Conservation (phyloP, 495 filamentous ascomycete species). For the Neurospora sublineolata region DNA sequence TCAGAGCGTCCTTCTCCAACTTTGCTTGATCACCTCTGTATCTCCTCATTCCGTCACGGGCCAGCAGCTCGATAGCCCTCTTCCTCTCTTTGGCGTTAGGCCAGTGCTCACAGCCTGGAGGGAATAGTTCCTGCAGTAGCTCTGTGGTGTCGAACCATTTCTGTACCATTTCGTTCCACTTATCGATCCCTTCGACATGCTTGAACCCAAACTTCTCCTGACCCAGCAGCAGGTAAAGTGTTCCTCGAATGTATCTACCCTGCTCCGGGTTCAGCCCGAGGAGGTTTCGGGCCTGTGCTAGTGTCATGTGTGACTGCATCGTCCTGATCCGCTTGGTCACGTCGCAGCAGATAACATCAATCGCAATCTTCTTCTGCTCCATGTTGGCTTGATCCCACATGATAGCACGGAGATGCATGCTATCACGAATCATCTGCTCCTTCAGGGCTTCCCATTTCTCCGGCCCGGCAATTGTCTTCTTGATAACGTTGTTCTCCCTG, state of each 20-base stretch:
- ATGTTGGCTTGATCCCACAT: constrained; percentile 44
- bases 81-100: constrained; percentile 43
- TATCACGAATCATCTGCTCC: constrained; percentile 53
- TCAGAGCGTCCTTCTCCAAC: constrained; percentile 31
- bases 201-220: constrained; percentile 64
- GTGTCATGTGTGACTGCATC: constrained; percentile 48
- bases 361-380: constrained; percentile 39
- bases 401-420: constrained; percentile 51
- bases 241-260: constrained; percentile 50
- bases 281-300: constrained; percentile 61
- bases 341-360: constrained; percentile 72
- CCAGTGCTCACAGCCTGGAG: constrained; percentile 38
- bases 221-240: constrained; percentile 56
- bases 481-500: constrained; percentile 49
- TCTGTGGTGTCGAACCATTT: constrained; percentile 53
- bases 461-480: constrained; percentile 61
- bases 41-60: constrained; percentile 64
- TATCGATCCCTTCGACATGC: constrained; percentile 55
- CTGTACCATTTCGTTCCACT: constrained; percentile 59
- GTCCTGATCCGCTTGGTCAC: constrained; percentile 71
- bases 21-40: constrained; percentile 45
- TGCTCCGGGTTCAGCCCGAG: constrained; percentile 63
- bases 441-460: constrained; percentile 66
- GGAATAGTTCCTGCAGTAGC: constrained; percentile 46
- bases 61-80: constrained; percentile 58